Evolutionary conservation across 169 alveolate genomes (phyloP), one percentile per base, ranked within the genome.

Genomic region (Theileria orientalis): DNA sequence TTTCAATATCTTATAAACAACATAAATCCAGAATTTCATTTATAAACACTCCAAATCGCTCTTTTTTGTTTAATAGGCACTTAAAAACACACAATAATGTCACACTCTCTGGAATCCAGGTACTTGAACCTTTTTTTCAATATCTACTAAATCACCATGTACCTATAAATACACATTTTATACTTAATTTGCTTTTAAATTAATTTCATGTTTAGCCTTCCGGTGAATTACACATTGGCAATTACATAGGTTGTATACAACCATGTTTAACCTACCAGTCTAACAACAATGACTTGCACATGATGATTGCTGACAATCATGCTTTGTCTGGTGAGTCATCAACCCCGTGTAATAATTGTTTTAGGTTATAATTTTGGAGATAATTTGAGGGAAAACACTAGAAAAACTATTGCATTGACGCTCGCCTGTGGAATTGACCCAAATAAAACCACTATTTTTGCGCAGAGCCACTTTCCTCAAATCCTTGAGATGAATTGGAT

Each of bases 141-240:
- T 49, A 14, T 3, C n/a, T 1, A 7, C 19, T 13, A 13, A 13
- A 21, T 2, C 25, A 7, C n/a, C 46, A 2, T 59, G 21, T 59
- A 13, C 6, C 57, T 23, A 21, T 14, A 32, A n/a, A 59, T 21
- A 59, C 37, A 59, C 2, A 11, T 59, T 59, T 35, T 59, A 6
- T 19, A 25, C 7, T 35, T 2, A 64, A 64, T 16, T 11, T 51
- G 2, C 2, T 1, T 21, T 32, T 19, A 13, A 16, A 7, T 49
- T 35, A 3, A 69, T 66, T 19, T n/a, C n/a, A 9, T 46, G 29
- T 57, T 3, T 66, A 80, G 88, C 88, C 88, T 19, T 60, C 64
- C 35, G 88, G 88, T n/a, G 74, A 72, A 21, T 69, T 80, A 49
- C 88, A 80, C 61, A 63, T 80, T 30, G 88, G 88, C 9, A 80